Evolutionary conservation across 2,329 filamentous ascomycete species (phyloP), one percentile per base, ranked within the genome.

Genomic region (Neonectria punicea): DNA sequence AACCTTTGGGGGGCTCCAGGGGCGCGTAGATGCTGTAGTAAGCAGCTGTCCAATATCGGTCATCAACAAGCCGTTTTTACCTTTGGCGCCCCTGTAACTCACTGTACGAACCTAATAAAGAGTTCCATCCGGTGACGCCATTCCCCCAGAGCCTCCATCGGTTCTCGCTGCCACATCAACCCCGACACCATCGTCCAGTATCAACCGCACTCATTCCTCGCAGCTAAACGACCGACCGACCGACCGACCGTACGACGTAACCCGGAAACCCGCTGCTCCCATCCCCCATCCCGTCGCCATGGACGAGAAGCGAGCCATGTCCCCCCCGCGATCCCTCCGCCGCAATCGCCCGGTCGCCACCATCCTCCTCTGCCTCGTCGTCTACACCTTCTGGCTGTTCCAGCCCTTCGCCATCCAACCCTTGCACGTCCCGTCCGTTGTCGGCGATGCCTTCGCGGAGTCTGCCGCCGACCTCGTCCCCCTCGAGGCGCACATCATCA

Each of bases 401-500:
- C 70, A 71, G 34, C 73, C 73, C 34, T 68, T 74, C 47, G 32
- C 59, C 8, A 55, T 62, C 25, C 51, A n/a, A 14, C 61, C 70
- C 20, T 51, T 59, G 11, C 44, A 41, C 22, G 49, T 58, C 11
- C 34, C 59, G 5, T 50, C 41, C 16, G 53, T 39, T 18, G 22
- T 58, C 22, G 28, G 55, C 50, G 65, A 70, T 43, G 8, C 67
- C 25, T 51, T 63, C 18, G 25, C 61, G 22, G 44, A 58, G 4
- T 46, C 32, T 36, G 67, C 62, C 14, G 65, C 62, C 32, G 61
- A 63, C 30, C 80, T 84, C 63, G 91, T 98, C 5, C 92, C 93
- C 4, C 81, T 99, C 2, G 96, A 99, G 78, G 93, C 93, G 61
- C 95, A 98, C 79, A 96, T 98, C 73, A 99, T 98, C 91, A 93